These are phyloP conservation scores for Microcera coccophila DNA, from an alignment of 2,329 filamentous ascomycete genomes.

Conservation along the genomic window DNA sequence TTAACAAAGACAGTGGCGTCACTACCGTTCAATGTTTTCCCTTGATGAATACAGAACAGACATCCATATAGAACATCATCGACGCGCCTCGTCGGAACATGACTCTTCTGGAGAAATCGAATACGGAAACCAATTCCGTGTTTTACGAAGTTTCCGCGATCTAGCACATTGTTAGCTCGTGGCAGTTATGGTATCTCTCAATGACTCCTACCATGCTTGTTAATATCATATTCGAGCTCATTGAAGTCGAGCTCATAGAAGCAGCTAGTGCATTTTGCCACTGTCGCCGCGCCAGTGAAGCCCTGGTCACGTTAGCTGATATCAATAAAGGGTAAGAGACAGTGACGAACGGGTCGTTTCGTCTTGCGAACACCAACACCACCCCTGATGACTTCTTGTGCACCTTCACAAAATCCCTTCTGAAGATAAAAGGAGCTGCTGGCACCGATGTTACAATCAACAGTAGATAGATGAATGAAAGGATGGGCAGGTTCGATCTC, in stretches of 20 bases:
- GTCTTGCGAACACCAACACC: constrained; percentile 48
- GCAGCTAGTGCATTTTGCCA: constrained; percentile 52
- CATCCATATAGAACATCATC: constrained; percentile 55
- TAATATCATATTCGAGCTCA: constrained; percentile 49
- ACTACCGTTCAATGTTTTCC: constrained; percentile 48
- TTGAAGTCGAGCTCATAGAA: constrained; percentile 52
- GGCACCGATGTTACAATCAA: constrained; percentile 41
- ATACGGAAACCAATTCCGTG: constrained; percentile 48
- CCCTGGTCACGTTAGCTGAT: constrained; percentile 30
- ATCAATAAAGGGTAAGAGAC: not conserved
- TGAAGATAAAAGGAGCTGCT: constrained; percentile 49
- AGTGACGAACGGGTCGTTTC: constrained; percentile 43
- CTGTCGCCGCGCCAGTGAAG: constrained; percentile 37
- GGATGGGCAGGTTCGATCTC: constrained; percentile 7
- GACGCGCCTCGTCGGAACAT: constrained; percentile 45
- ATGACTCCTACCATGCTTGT: constrained; percentile 41
- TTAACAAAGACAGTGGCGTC: constrained; percentile 56
- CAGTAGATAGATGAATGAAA: constrained; percentile 17
- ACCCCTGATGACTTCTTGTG: constrained; percentile 47
- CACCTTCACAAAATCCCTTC: constrained; percentile 55
- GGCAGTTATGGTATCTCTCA: not conserved
- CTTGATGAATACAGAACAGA: constrained; percentile 49
- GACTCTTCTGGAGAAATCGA: constrained; percentile 54
- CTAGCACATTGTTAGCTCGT: constrained; percentile 26
- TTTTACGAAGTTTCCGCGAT: constrained; percentile 45